phyloP scores from a whole-genome alignment of 2,329 filamentous ascomycete genomes.

The Dothistroma pini region DNA sequence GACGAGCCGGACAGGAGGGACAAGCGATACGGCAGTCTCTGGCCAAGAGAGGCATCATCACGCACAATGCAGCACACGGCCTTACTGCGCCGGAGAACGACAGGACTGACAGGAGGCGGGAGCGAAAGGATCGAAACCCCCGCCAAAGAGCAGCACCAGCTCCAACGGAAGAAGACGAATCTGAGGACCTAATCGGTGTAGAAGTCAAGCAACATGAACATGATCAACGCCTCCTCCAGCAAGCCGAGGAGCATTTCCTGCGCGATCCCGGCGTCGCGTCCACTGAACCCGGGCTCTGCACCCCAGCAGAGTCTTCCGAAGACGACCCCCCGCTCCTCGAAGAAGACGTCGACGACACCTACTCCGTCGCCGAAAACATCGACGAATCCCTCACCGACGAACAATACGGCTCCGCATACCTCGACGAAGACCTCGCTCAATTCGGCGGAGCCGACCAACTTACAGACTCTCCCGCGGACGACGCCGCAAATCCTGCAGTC shows the following conservation, averaged over 20 bases:
- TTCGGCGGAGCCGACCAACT: constrained; percentile 14
- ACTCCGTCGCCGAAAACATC: constrained; percentile 9
- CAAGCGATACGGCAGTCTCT: constrained; percentile 62
- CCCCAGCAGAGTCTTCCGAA: background rate
- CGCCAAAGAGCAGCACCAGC: background rate
- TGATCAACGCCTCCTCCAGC: constrained; percentile 10
- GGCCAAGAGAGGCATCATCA: constrained; percentile 60
- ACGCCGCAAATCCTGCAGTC: constrained; percentile 1
- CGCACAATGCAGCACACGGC: constrained; percentile 48
- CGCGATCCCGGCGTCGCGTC: background rate
- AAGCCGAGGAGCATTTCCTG: background rate
- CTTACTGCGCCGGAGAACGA: constrained; percentile 24
- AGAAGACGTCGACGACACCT: constrained; percentile 3
- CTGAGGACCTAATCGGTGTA: constrained; percentile 13
- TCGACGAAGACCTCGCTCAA: constrained; percentile 16
- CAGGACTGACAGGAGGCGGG: background rate
- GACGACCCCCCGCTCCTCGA: background rate
- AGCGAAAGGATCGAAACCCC: background rate
- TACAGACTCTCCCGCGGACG: background rate
- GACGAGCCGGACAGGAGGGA: constrained; percentile 76
- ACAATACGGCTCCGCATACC: background rate
- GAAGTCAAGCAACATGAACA: constrained; percentile 17
- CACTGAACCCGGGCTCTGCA: background rate
- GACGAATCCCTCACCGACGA: constrained; percentile 3
- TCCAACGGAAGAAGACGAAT: constrained; percentile 8